Evolutionary conservation across 2,329 filamentous ascomycete species (phyloP).

Genomic region (Cercospora sojina): DNA sequence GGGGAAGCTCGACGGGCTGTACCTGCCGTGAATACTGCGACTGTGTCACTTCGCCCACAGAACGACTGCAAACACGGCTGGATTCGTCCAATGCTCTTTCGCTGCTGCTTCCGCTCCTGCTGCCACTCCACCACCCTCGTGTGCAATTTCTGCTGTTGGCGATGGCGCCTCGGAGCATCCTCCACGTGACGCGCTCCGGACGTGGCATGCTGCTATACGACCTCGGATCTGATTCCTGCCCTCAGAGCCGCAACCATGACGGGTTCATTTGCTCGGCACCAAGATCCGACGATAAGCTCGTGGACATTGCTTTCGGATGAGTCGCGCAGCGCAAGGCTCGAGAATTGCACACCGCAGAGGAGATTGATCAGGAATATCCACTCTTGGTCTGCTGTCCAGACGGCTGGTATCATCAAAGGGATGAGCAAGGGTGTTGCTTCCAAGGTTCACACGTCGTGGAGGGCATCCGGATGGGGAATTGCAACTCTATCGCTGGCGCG

Average conservation of each 20-base stretch:
- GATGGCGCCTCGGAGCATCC: neutral
- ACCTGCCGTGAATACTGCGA: neutral
- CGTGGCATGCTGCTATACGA: neutral
- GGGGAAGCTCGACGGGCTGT: neutral
- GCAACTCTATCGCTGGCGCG: neutral
- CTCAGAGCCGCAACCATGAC: conserved; percentile 1
- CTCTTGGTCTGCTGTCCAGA: neutral
- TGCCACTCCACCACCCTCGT: neutral
- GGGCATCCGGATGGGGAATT: neutral
- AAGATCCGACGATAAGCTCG: neutral
- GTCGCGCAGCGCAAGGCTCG: neutral
- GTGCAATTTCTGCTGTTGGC: neutral
- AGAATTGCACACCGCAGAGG: neutral
- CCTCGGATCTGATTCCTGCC: neutral
- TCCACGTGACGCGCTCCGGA: neutral
- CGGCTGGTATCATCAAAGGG: neutral
- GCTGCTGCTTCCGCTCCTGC: neutral
- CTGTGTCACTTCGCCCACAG: neutral
- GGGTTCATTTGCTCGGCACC: neutral
- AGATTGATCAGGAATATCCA: neutral
- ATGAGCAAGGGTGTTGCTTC: neutral
- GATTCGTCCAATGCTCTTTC: neutral
- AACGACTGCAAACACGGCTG: neutral
- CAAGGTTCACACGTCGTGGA: neutral
- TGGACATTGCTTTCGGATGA: neutral